A percentile compares a stretch with the other conserved stretches of the same genome.
These are phyloP conservation scores for Yamadazyma oceani DNA, from an alignment of 1,139 yeast species.

Conservation along the genomic window DNA sequence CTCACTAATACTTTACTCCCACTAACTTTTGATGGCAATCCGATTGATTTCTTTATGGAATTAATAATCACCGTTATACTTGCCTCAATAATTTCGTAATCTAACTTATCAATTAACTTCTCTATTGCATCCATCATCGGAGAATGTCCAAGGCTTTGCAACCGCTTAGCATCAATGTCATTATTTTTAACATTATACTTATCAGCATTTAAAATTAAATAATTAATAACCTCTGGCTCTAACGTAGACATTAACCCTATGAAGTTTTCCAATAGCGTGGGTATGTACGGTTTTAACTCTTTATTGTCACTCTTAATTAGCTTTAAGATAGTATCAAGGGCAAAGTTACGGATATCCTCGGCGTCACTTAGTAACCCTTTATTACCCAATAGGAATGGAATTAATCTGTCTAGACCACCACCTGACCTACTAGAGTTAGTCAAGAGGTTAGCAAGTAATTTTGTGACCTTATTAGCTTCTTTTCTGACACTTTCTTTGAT, in stretches of 20 bases:
- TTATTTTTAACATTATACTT: slow-evolving; percentile 74
- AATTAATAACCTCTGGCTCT: slow-evolving; percentile 90
- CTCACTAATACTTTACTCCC: slow-evolving; percentile 76
- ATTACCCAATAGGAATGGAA: slow-evolving; percentile 79
- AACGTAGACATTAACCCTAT: slow-evolving; percentile 75
- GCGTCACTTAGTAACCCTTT: slow-evolving; percentile 84
- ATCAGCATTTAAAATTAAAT: slow-evolving; percentile 82
- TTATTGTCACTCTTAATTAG: slow-evolving; percentile 63
- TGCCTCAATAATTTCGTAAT: slow-evolving; percentile 51
- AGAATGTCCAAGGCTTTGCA: slow-evolving; percentile 72
- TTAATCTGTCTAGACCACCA: slow-evolving; percentile 55
- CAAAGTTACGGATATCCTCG: slow-evolving; percentile 76
- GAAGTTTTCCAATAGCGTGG: slow-evolving; percentile 68
- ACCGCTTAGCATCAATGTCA: slow-evolving; percentile 76
- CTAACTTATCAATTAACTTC: slow-evolving; percentile 58
- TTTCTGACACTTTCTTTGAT: slow-evolving; percentile 90
- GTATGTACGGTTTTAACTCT: slow-evolving; percentile 66
- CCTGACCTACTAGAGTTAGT: slow-evolving; percentile 33
- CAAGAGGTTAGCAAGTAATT: slow-evolving; percentile 63
- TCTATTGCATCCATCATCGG: slow-evolving; percentile 92
- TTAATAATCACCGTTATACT: slow-evolving; percentile 49
- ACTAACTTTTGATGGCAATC: slow-evolving; percentile 88
- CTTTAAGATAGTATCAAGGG: slow-evolving; percentile 70
- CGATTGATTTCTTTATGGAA: slow-evolving; percentile 70
- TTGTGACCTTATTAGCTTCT: slow-evolving; percentile 72